Evolutionary conservation across 108 stramenopile genomes (phyloP), one percentile per base, ranked within the genome.

Genomic region (Nannochloropsis oceanica): DNA sequence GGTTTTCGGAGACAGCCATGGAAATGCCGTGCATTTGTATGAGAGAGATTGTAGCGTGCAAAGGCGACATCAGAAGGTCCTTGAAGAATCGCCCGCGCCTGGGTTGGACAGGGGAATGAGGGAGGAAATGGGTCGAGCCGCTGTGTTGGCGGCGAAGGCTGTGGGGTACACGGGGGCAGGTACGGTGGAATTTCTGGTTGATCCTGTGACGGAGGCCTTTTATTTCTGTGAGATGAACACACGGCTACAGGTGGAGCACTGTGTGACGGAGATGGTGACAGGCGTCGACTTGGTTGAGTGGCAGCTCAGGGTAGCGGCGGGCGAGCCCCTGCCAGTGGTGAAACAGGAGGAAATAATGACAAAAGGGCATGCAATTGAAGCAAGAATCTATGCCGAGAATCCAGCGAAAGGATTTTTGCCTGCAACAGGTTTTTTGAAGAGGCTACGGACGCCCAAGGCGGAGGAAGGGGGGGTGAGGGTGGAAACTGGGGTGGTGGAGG

Each of bases 251-350:
- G 99, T 99, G 82, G 99, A 99, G 91, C 99, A 99, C 93, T 98
- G 98, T 11, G 98, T 98, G n/a, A 99, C 99, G 9, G 99, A 99
- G 92, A 98, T 97, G 95, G 97, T 99, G 87, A 97, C 97, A 25
- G 83, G 93, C 22, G 96, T 96, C 34, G 96, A 98, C 87, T 92
- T 98, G 81, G 96, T 97, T 0, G 95, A 96, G 84, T 93, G 93
- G 42, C 96, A 97, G 92, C 96, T 98, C 24, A 81, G 93, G 25
- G 95, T 97, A 84, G 96, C 97, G 1, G 91, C 93, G 22, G 97
- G 97, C n/a, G 92, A 97, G 90, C 91, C 94, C 25, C 89, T 98
- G 26, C 92, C 92, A 18, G 22, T 92, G 25, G 81, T 26, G 27
- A 86, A 89, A 44, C 81, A 87, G 84, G 88, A 82, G 12, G 43